Evolutionary conservation across 1,284 basidiomycete species (phyloP), one percentile per base, ranked within the genome.

Genomic region (Xanthoconium separans): DNA sequence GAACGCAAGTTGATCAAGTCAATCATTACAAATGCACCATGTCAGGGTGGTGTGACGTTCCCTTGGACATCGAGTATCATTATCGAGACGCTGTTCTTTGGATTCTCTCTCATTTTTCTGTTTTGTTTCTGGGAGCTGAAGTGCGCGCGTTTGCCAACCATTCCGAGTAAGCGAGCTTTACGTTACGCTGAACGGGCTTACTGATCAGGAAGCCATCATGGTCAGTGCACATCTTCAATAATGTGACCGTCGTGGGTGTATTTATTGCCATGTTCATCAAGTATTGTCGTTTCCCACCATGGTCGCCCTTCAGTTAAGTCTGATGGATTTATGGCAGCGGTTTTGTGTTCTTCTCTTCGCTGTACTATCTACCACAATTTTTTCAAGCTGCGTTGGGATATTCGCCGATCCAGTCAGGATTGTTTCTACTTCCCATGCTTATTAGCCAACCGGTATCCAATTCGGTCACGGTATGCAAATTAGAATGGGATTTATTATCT

Each of bases 101-200:
- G 88, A 0, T 58, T 83, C 11, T 58, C 81, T 3, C 73, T 87
- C 2, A 68, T 84, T 10, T 70, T 63, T 0, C 51, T 87, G 1
- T 92, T 91, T 67, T 80, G 87, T 49, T 49, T 85, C n/a, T 89
- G 87, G 77, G 89, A 93, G 71, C 85, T 83, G 78, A 85, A 83
- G 63, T 75, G 84, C 1, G 84, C 87, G 1, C 71, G 70, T 36
- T 74, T 91, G 9, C 87, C 89, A 0, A 85, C 87, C 46, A 77
- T 89, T 2, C 86, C 86, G 7, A 83, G 85, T 84, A 62, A 60
- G 80, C 69, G 10, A 22, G 39, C 34, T 15, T 10, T 48, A 16
- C 44, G 33, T 34, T 43, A 16, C 9, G 10, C 30, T 4, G 13
- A 13, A 2, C 31, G 33, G 9, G 18, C 16, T 42, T 15, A 29